A percentile compares a stretch with the other conserved stretches of the same genome.
phyloP scores from a whole-genome alignment of 164 flowering plant species.

The Cinnamomum micranthum region DNA sequence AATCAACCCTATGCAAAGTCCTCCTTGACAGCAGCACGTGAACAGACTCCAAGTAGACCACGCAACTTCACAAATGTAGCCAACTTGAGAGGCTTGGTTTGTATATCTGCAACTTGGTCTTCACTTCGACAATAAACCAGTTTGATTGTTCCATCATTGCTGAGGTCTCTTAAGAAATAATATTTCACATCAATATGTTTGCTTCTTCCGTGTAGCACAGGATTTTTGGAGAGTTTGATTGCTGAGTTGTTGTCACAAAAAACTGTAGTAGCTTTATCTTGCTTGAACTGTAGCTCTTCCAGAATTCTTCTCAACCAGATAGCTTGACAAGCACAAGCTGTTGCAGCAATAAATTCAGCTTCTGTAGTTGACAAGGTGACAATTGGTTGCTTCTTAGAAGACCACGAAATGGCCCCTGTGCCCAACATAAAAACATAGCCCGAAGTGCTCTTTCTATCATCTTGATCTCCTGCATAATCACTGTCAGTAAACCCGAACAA shows the following conservation, averaged over 20 bases:
- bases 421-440: neutral
- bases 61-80: neutral
- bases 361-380: neutral
- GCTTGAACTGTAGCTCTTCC: neutral
- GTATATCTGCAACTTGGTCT: neutral
- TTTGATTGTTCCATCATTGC: constrained; percentile 1
- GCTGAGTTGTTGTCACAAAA: constrained; percentile 3
- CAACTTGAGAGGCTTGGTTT: neutral
- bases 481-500: neutral
- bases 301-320: neutral
- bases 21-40: neutral
- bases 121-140: neutral
- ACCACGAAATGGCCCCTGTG: neutral
- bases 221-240: neutral
- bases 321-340: neutral
- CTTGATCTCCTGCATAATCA: neutral
- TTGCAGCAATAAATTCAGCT: neutral
- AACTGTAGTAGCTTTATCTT: neutral
- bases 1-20: too few species aligned
- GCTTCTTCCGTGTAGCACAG: neutral
- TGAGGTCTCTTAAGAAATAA: neutral
- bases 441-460: neutral
- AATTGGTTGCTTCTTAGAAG: neutral
- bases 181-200: neutral
- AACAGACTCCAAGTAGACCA: neutral